Evolutionary conservation across 1,284 basidiomycete genomes (phyloP).

Genomic region (Bjerkandera adusta): DNA sequence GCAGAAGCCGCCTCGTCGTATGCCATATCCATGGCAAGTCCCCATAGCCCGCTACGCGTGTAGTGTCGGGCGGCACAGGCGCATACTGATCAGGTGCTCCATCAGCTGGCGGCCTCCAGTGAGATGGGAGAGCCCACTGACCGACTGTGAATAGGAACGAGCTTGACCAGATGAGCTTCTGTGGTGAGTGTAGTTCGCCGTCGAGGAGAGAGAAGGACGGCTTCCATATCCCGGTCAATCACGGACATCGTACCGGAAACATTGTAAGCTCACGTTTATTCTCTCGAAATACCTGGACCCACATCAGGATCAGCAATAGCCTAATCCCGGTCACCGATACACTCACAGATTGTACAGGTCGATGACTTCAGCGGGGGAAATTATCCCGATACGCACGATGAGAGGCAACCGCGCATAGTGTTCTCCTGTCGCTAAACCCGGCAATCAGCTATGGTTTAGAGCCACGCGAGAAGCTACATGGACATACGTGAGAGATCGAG

Average conservation of each 20-base stretch:
- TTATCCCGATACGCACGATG: slow-evolving; percentile 42
- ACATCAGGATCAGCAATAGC: too few relatives aligned
- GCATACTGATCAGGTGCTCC: slow-evolving; percentile 38
- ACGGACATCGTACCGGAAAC: neutral
- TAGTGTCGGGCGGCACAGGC: slow-evolving; percentile 51
- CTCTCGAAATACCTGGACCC: slow-evolving; percentile 47
- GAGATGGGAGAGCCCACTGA: slow-evolving; percentile 33
- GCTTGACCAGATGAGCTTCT: slow-evolving; percentile 44
- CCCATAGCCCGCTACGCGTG: slow-evolving; percentile 39
- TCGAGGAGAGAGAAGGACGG: slow-evolving; percentile 57
- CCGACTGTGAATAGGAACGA: slow-evolving; percentile 61
- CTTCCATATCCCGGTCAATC: slow-evolving; percentile 28
- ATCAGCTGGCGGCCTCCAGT: neutral
- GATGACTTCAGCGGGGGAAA: slow-evolving; percentile 56
- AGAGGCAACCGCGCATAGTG: slow-evolving; percentile 24
- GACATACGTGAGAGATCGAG: slow-evolving; percentile 13
- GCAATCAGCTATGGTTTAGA: neutral
- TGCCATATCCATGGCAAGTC: slow-evolving; percentile 50
- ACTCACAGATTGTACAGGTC: slow-evolving; percentile 58
- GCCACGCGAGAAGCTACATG: neutral
- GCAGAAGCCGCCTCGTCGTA: slow-evolving; percentile 49
- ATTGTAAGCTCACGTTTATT: slow-evolving; percentile 43
- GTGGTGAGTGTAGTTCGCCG: slow-evolving; percentile 50
- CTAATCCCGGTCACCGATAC: too few relatives aligned
- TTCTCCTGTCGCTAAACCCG: slow-evolving; percentile 2